Percentiles rank a stretch among this genome's conserved stretches.
Evolutionary conservation across 805 yeast genomes (phyloP).

Genomic region (Maudiozyma saulgeensis): DNA sequence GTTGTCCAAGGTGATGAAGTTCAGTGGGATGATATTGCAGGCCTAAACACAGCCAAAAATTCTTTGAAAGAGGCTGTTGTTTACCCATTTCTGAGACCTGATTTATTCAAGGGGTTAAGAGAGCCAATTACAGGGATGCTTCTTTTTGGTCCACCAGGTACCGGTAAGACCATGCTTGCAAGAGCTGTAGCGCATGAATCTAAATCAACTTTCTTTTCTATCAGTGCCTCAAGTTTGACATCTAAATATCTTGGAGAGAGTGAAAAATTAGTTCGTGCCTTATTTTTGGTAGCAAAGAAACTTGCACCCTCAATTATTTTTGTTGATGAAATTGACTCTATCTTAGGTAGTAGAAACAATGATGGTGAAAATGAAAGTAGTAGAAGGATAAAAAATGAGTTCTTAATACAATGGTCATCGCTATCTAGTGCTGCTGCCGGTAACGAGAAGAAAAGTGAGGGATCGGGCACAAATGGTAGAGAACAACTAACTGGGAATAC

Average conservation of each 20-base stretch:
- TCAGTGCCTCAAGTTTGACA: constrained; percentile 81
- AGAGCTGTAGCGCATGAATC: constrained; percentile 95
- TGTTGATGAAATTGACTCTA: constrained; percentile 91
- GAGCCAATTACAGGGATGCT: constrained; percentile 97
- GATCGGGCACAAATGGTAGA: constrained; percentile 4
- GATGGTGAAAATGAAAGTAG: constrained; percentile 71
- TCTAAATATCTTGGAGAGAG: constrained; percentile 87
- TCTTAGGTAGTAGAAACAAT: constrained; percentile 60
- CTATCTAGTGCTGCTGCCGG: constrained; percentile 78
- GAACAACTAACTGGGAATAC: not conserved
- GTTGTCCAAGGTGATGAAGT: constrained; percentile 86
- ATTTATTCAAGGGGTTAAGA: constrained; percentile 77
- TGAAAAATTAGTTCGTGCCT: constrained; percentile 83
- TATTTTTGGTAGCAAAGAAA: constrained; percentile 74
- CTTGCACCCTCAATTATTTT: constrained; percentile 89
- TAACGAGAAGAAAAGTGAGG: constrained; percentile 36
- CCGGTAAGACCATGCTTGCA: constrained; percentile 96
- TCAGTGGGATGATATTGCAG: constrained; percentile 92
- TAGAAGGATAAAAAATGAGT: constrained; percentile 84
- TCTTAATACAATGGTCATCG: constrained; percentile 90
- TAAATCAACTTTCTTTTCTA: constrained; percentile 82
- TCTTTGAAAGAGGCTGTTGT: constrained; percentile 92
- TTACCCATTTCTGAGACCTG: constrained; percentile 91
- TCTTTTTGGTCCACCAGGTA: constrained; percentile 97
- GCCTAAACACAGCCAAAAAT: constrained; percentile 77